Conservation (phyloP, 1,139 yeast species). For the Eremothecium coryli region DNA sequence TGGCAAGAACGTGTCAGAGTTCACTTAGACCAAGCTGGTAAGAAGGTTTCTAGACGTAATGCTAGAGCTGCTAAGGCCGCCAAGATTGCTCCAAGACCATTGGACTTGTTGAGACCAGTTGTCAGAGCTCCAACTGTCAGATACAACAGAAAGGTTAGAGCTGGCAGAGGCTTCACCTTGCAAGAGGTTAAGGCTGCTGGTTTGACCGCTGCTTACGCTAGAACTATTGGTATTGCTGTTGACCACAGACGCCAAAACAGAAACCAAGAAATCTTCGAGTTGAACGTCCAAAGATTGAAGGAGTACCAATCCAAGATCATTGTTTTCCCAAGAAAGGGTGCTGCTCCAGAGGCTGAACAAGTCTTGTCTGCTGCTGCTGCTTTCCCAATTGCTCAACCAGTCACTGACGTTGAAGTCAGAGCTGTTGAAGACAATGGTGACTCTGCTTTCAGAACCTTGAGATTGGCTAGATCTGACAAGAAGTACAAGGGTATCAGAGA, state of each 20-base stretch:
- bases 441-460: constrained; percentile 85
- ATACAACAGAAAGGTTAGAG: constrained; percentile 99
- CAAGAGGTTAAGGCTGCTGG: constrained; percentile 99
- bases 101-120: constrained; percentile 92
- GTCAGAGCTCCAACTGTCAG: constrained; percentile 94
- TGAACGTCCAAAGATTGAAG: constrained; percentile 92
- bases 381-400: constrained; percentile 86
- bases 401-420: constrained; percentile 70
- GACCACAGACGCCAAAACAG: constrained; percentile 99
- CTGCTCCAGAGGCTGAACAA: constrained; percentile 73
- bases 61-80: constrained; percentile 95
- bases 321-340: constrained; percentile 85
- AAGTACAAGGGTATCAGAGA: constrained; percentile 92
- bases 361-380: constrained; percentile 62
- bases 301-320: constrained; percentile 95
- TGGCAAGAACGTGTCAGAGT: constrained; percentile 96
- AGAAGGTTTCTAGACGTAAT: constrained; percentile 93
- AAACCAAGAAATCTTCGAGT: constrained; percentile 89
- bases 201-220: constrained; percentile 89
- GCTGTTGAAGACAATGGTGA: constrained; percentile 78
- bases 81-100: constrained; percentile 93
- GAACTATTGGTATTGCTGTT: constrained; percentile 96
- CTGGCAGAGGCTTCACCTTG: constrained; percentile 98
- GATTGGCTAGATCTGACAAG: constrained; percentile 91
- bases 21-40: constrained; percentile 63